Evolutionary conservation across 2,329 filamentous ascomycete genomes (phyloP), one percentile per base, ranked within the genome.

Genomic region (Trichoderma koningiopsis): DNA sequence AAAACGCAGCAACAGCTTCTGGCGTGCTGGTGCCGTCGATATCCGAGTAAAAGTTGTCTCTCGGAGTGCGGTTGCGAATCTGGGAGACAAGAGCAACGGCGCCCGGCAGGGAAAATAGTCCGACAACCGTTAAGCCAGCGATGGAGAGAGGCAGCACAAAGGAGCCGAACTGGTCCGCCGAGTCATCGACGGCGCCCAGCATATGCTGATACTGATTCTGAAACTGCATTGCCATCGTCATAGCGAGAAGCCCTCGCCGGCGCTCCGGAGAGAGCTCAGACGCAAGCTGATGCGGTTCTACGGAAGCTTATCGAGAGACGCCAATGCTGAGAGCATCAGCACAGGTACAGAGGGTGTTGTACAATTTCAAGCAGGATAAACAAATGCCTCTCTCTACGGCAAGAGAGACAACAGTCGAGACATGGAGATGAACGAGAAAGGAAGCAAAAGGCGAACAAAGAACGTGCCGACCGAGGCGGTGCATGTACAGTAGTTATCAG

Each of bases 21-120:
- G 87, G 83, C 0, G 88, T 91, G 37, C 89, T 90, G 72, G 85
- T 83, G 60, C 92, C 92, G 79, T 94, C 92, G 71, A 84, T 80
- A 75, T 94, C 92, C 73, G 89, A 82, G 75, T 94, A 94, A 14
- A 84, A 81, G 13, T 84, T 79, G 52, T 85, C 81, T 69, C 79
- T 80, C 10, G 80, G 77, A 5, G 75, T 76, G 29, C 77, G 77
- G 49, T 76, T 74, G 37, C 77, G 79, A 43, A 78, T 70, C 69
- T 83, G 82, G 37, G 73, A 72, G 57, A 78, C 43, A 43, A 81
- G 72, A 55, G 78, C 77, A 47, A 76, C 70, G 27, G 81, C 40
- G 52, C 80, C 79, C 11, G 82, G 83, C 7, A 80, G 62, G 14
- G 81, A 79, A 59, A 79, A 75, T 24, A 83, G 72, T 37, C 75